Conservation (phyloP, 768 basidiomycete genomes). For the Termitomyces sp. region DNA sequence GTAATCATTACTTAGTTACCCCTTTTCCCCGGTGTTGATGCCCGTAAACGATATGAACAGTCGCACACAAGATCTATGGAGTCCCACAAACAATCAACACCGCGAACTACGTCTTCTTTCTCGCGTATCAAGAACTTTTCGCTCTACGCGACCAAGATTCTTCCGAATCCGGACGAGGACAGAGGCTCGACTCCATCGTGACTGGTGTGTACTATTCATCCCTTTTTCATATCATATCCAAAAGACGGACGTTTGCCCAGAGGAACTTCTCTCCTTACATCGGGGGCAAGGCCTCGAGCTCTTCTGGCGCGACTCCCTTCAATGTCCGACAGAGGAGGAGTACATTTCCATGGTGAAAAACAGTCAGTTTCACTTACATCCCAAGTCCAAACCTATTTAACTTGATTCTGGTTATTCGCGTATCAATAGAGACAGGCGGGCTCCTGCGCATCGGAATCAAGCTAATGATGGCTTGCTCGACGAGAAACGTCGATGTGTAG, state of each 20-base stretch:
- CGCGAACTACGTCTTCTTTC: constrained; percentile 96
- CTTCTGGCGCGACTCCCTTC: constrained; percentile 88
- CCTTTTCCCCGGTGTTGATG: no score
- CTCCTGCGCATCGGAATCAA: constrained; percentile 90
- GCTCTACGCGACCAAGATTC: constrained; percentile 38
- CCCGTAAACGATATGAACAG: constrained; percentile 28
- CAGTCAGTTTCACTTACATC: constrained; percentile 46
- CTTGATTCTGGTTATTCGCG: no score
- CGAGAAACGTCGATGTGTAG: constrained; percentile 57
- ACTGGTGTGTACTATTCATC: constrained; percentile 47
- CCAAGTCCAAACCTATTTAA: not conserved
- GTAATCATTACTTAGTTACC: constrained; percentile 28
- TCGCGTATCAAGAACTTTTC: constrained; percentile 85
- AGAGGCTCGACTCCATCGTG: constrained; percentile 65
- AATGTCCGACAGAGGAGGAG: constrained; percentile 91
- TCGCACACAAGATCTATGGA: constrained; percentile 95
- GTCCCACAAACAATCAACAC: constrained; percentile 96
- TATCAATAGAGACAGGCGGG: constrained; percentile 81
- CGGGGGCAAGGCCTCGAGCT: constrained; percentile 95
- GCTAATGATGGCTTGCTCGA: constrained; percentile 91
- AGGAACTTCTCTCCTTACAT: constrained; percentile 81
- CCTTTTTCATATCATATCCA: not conserved
- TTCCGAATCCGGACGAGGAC: constrained; percentile 18
- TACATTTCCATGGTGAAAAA: constrained; percentile 96
- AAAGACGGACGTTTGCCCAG: constrained; percentile 16